Evolutionary conservation across 768 basidiomycete genomes (phyloP).

Genomic region (Mycena pura): DNA sequence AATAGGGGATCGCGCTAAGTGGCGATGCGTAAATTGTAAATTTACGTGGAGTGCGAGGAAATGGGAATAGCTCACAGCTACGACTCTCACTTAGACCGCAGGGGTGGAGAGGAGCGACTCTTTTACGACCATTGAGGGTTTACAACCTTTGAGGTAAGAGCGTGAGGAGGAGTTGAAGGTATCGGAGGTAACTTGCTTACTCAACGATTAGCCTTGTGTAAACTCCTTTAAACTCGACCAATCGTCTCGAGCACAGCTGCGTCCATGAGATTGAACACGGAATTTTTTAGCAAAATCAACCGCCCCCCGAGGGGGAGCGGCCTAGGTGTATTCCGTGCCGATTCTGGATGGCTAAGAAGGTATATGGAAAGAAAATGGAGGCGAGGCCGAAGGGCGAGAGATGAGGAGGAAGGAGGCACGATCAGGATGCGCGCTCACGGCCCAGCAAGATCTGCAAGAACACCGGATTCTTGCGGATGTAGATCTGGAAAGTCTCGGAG

Average conservation of each 20-base stretch:
- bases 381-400: neutral
- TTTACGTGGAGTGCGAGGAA: too few species aligned
- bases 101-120: too few species aligned
- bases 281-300: neutral
- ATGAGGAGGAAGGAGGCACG: neutral
- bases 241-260: neutral
- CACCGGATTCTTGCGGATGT: conserved; percentile 42
- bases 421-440: neutral
- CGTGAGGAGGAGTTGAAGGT: too few species aligned
- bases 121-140: too few species aligned
- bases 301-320: neutral
- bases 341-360: neutral
- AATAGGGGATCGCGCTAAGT: too few species aligned
- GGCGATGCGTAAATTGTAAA: too few species aligned
- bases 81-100: too few species aligned
- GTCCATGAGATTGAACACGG: neutral
- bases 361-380: neutral
- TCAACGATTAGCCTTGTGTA: too few species aligned
- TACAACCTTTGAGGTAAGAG: too few species aligned
- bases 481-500: conserved; percentile 37
- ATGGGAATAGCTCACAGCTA: too few species aligned
- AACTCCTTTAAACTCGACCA: too few species aligned
- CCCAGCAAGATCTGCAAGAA: conserved; percentile 19
- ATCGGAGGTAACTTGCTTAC: too few species aligned
- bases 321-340: neutral